phyloP scores from a whole-genome alignment of 2,329 filamentous ascomycete genomes.

The Botryotinia convoluta region DNA sequence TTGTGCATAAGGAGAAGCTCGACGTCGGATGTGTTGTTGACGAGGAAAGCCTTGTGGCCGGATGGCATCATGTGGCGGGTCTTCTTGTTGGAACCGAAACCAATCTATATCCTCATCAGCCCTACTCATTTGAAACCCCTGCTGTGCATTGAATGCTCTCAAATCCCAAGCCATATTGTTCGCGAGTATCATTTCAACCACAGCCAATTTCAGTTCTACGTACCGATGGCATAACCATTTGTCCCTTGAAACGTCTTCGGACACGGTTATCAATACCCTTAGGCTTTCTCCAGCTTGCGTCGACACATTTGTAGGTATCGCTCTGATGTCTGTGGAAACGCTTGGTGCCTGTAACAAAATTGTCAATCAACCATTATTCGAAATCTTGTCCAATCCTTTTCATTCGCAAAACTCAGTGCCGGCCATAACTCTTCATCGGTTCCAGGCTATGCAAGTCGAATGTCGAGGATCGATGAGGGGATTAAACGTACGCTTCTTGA shows the following conservation, averaged over 20 bases:
- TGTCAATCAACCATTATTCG: conserved; percentile 8
- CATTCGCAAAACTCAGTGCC: not conserved
- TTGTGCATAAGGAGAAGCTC: conserved; percentile 99
- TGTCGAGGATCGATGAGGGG: conserved; percentile 14
- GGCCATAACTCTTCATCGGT: not conserved
- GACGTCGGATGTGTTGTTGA: conserved; percentile 93
- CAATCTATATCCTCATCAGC: conserved; percentile 64
- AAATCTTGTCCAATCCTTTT: not conserved
- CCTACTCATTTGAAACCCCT: conserved; percentile 13
- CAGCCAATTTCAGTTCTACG: conserved; percentile 43
- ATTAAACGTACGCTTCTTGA: conserved; percentile 95
- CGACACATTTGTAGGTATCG: conserved; percentile 93
- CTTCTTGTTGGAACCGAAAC: conserved; percentile 99
- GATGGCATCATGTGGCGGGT: conserved; percentile 98
- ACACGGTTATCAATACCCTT: conserved; percentile 99
- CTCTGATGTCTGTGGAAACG: conserved; percentile 96
- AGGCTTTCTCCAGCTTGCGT: conserved; percentile 93
- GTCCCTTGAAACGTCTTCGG: conserved; percentile 94
- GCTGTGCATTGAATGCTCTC: conserved; percentile 18
- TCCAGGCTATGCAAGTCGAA: conserved; percentile 1
- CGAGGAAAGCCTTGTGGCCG: conserved; percentile 99
- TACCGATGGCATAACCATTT: conserved; percentile 97
- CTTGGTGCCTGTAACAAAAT: conserved; percentile 69
- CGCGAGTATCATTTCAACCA: not conserved
- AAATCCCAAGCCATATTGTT: not conserved